Conservation (phyloP, 2,329 filamentous ascomycete genomes). For the Nothophaeocryptopus gaeumannii region DNA sequence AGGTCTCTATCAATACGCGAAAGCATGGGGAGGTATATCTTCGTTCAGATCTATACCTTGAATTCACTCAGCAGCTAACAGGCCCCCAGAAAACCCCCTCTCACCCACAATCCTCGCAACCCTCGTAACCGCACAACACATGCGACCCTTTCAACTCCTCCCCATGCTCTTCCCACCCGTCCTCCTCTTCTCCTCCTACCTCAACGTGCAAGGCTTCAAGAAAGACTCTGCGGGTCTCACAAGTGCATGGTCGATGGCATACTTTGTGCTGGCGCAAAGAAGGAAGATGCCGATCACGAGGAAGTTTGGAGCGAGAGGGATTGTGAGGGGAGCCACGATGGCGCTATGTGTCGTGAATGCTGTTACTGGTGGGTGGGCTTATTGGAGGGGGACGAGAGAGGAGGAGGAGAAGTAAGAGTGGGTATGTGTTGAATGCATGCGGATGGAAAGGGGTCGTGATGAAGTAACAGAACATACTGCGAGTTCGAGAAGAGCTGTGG, state of each 20-base stretch:
- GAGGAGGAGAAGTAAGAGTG: conserved; percentile 13
- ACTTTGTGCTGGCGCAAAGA: conserved; percentile 60
- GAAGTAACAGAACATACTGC: too few relatives aligned
- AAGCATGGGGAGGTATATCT: conserved; percentile 53
- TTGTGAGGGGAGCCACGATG: conserved; percentile 53
- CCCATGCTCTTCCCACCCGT: conserved; percentile 67
- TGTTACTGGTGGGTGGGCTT: conserved; percentile 51
- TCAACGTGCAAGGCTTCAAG: conserved; percentile 62
- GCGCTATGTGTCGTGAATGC: conserved; percentile 52
- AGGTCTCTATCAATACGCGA: conserved; percentile 45
- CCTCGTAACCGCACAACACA: conserved; percentile 63
- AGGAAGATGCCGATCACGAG: conserved; percentile 50
- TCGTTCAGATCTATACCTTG: conserved; percentile 19
- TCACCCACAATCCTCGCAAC: conserved; percentile 64
- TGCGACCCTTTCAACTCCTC: conserved; percentile 62
- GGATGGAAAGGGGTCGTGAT: too few relatives aligned
- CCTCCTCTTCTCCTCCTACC: conserved; percentile 63
- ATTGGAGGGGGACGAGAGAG: conserved; percentile 32
- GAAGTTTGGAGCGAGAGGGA: conserved; percentile 51
- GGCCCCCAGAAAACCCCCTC: conserved; percentile 58
- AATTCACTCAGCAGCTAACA: conserved; percentile 4
- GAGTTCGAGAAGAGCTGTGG: too few relatives aligned
- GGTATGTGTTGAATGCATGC: too few relatives aligned
- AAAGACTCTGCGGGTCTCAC: conserved; percentile 62
- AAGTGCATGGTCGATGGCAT: conserved; percentile 64